Evolutionary conservation across 106 monocot species (phyloP).

Genomic region (Dendrobium catenatum): DNA sequence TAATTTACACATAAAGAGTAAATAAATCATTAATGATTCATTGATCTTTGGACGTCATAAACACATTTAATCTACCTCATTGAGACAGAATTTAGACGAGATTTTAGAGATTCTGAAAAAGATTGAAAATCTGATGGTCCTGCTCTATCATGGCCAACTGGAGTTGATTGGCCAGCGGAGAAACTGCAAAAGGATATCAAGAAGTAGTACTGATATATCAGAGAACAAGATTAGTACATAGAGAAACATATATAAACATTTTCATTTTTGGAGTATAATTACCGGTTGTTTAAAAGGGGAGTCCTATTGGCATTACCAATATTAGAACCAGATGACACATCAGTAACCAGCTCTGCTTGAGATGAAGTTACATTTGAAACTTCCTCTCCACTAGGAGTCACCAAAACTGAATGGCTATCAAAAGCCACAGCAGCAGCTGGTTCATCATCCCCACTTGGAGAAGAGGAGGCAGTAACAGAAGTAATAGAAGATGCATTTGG

Average conservation of each 20-base stretch:
- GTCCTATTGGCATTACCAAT: constrained; percentile 11
- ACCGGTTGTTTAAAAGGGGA: constrained; percentile 23
- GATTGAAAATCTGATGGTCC: constrained; percentile 70
- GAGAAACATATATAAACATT: background rate
- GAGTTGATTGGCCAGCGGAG: constrained; percentile 43
- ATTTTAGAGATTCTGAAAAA: constrained; percentile 67
- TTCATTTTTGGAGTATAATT: background rate
- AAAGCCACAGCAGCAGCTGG: constrained; percentile 7
- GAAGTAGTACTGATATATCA: background rate
- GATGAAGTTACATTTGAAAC: background rate
- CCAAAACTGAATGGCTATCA: constrained; percentile 13
- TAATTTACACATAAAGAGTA: constrained; percentile 12
- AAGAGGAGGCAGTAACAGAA: constrained; percentile 26
- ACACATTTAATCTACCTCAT: constrained; percentile 30
- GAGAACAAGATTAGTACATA: background rate
- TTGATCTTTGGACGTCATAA: background rate
- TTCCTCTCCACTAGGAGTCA: constrained; percentile 22
- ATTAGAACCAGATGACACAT: constrained; percentile 7
- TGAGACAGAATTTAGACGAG: constrained; percentile 58
- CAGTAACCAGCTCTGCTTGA: constrained; percentile 17
- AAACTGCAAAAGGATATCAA: constrained; percentile 19
- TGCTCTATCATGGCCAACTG: constrained; percentile 51
- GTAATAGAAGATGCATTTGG: constrained; percentile 23
- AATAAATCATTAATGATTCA: background rate
- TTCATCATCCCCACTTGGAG: constrained; percentile 32